Percentiles rank a stretch among this genome's conserved stretches.
Evolutionary conservation across 2,329 filamentous ascomycete species (phyloP).

Genomic region (Coniochaeta sp.): DNA sequence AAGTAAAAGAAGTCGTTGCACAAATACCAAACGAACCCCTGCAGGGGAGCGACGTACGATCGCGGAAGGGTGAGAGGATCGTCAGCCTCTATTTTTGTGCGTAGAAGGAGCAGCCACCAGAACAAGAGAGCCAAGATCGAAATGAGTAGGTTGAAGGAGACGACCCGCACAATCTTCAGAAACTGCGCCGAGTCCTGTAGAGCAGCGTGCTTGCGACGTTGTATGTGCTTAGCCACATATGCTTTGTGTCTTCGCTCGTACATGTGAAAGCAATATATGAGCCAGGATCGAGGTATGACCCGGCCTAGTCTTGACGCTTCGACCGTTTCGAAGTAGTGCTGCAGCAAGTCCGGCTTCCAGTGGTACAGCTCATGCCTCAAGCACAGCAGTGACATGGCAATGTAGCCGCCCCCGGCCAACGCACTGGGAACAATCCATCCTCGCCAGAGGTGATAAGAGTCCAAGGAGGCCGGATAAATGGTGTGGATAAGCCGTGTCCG

Average conservation of each 20-base stretch:
- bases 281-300: background rate
- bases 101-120: background rate
- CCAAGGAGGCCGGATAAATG: background rate
- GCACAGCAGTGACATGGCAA: conserved; percentile 1
- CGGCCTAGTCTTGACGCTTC: background rate
- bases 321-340: background rate
- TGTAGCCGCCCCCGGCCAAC: background rate
- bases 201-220: background rate
- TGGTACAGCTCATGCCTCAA: conserved; percentile 2
- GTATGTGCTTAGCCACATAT: background rate
- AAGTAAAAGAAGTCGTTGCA: conserved; percentile 2
- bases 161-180: background rate
- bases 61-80: background rate
- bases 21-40: background rate
- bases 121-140: background rate
- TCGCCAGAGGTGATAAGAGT: conserved; percentile 1
- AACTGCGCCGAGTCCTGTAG: background rate
- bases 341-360: conserved; percentile 2
- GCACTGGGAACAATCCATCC: background rate
- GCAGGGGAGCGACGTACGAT: background rate
- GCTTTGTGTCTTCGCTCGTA: background rate
- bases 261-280: background rate
- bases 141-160: conserved; percentile 1
- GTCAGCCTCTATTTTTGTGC: background rate
- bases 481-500: background rate